Conservation (phyloP, 305 asterid species). For the Ajuga reptans region DNA sequence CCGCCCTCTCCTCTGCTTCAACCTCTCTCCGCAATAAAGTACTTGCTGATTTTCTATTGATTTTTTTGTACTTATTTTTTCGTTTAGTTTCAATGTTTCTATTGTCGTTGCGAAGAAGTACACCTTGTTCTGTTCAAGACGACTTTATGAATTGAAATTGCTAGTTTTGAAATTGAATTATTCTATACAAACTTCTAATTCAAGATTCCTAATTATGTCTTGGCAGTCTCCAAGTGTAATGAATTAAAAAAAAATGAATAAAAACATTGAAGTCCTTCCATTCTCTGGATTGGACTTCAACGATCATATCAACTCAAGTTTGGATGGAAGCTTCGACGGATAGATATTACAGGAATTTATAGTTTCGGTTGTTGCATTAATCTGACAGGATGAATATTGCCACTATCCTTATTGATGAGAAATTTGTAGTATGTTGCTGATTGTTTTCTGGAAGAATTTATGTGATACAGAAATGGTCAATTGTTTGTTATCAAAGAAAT, state of each 20-base stretch:
- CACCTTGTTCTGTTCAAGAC: conserved; percentile 8
- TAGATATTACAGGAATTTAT: conserved; percentile 11
- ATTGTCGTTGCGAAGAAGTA: neutral
- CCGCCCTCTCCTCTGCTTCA: conserved; percentile 62
- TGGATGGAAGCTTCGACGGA: neutral
- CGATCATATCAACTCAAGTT: neutral
- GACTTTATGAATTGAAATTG: conserved; percentile 10
- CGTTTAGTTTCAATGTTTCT: neutral
- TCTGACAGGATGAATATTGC: neutral
- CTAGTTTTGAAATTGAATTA: neutral
- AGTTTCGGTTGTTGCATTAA: conserved; percentile 7
- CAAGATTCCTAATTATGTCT: neutral
- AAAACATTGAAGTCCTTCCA: neutral
- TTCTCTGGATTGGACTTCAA: neutral
- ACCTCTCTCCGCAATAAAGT: conserved; percentile 75
- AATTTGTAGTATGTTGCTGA: neutral
- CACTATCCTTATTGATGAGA: conserved; percentile 2
- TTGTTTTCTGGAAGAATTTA: neutral
- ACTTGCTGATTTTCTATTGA: neutral
- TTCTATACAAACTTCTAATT: neutral
- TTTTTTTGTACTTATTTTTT: neutral
- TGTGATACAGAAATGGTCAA: neutral
- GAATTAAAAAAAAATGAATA: neutral
- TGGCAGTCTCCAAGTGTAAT: neutral
- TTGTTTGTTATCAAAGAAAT: neutral